A percentile compares a stretch with the other conserved stretches of the same genome.
These are phyloP conservation scores for Selaginella tamariscina DNA, from an alignment of 75 land plant species.

Conservation along the genomic window DNA sequence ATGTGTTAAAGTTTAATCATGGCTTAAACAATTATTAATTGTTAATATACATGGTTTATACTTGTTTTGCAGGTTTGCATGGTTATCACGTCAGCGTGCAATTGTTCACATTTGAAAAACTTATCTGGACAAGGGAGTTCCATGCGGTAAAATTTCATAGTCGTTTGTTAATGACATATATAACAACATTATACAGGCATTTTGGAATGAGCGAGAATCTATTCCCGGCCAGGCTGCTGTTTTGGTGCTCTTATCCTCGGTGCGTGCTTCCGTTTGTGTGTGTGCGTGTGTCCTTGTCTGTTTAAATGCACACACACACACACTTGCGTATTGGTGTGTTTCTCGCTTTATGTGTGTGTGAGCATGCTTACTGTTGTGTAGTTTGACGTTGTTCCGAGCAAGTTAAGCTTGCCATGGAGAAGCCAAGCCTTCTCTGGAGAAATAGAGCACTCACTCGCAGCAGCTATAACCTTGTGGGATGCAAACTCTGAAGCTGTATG, in stretches of 20 bases:
- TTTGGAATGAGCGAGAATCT: neutral
- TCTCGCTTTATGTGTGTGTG: neutral
- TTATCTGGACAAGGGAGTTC: neutral
- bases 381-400: neutral
- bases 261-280: too few species aligned
- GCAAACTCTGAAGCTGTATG: neutral
- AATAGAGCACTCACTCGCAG: neutral
- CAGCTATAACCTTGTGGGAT: neutral
- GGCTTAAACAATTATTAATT: neutral
- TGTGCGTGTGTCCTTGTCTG: neutral
- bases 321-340: too few species aligned
- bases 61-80: too few species aligned
- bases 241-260: neutral
- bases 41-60: too few species aligned
- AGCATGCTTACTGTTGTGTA: neutral
- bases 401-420: neutral
- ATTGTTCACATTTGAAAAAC: neutral
- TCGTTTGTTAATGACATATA: neutral
- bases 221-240: neutral
- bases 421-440: neutral
- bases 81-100: conserved; percentile 1
- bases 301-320: too few species aligned
- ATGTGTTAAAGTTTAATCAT: neutral
- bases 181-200: neutral
- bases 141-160: neutral